Conservation (phyloP, 345 rosid genomes). For the Anacardium occidentale region DNA sequence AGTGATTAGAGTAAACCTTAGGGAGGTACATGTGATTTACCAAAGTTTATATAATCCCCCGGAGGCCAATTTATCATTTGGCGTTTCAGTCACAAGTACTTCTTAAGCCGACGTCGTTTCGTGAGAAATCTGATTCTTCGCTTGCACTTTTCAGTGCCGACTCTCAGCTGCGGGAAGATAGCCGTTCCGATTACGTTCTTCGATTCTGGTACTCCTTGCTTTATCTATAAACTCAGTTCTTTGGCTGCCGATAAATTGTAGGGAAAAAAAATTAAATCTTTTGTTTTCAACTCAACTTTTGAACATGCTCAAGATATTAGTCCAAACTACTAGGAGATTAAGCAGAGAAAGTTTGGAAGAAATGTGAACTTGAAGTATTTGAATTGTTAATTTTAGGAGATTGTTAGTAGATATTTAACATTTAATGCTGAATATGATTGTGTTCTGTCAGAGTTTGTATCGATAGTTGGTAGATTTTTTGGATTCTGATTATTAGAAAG, state of each 20-base stretch:
- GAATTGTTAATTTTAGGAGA: too few species aligned
- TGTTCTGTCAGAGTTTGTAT: too few species aligned
- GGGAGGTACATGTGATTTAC: too few species aligned
- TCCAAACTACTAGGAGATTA: background rate
- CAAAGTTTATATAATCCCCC: too few species aligned
- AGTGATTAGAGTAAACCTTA: too few species aligned
- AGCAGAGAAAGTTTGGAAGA: too few species aligned
- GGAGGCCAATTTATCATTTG: background rate
- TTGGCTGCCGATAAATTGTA: background rate
- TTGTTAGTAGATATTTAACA: too few species aligned
- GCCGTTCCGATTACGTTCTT: background rate
- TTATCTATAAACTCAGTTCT: background rate
- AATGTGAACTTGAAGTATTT: too few species aligned
- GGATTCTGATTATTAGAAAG: too few species aligned
- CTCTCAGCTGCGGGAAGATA: background rate
- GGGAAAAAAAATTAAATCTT: background rate
- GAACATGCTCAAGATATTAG: background rate
- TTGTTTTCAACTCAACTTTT: background rate
- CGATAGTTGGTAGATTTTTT: too few species aligned
- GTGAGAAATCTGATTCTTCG: background rate
- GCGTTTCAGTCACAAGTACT: background rate
- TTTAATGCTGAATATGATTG: too few species aligned
- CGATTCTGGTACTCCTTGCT: slow-evolving; percentile 6
- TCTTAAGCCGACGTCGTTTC: slow-evolving; percentile 6
- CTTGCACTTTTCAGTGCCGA: background rate